Conservation (phyloP, 2,329 filamentous ascomycete genomes). For the Curvularia hawaiiensis region DNA sequence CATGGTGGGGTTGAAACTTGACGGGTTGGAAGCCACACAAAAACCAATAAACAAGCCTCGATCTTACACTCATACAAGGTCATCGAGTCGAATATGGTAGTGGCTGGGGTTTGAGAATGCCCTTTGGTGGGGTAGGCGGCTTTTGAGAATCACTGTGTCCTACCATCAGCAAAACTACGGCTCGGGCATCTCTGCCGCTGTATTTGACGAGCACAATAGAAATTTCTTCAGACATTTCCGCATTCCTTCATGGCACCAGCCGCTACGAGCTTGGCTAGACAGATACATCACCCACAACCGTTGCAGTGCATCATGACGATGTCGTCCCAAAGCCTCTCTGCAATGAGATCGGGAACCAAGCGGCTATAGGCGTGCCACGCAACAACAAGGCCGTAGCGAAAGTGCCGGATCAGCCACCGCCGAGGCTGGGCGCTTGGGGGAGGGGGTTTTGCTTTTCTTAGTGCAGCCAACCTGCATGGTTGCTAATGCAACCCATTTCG, state of each 20-base stretch:
- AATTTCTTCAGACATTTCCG: neutral
- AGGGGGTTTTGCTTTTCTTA: constrained; percentile 8
- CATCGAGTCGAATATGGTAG: neutral
- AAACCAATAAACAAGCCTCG: neutral
- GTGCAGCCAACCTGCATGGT: constrained; percentile 9
- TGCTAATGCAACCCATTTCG: constrained; percentile 16
- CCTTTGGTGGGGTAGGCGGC: neutral
- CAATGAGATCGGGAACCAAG: constrained; percentile 6
- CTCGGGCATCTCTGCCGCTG: neutral
- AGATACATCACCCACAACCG: neutral
- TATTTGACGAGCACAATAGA: neutral
- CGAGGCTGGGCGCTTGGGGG: constrained; percentile 3
- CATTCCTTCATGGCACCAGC: neutral
- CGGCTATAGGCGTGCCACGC: neutral
- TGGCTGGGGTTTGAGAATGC: neutral
- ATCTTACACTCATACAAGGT: neutral
- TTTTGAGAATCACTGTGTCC: neutral
- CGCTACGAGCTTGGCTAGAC: neutral
- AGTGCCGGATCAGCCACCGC: constrained; percentile 13
- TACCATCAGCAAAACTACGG: neutral
- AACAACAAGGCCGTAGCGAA: constrained; percentile 10
- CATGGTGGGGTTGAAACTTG: neutral
- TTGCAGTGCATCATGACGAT: constrained; percentile 2
- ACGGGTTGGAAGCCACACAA: neutral
- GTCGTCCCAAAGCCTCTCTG: neutral